Conservation (phyloP, 2,329 filamentous ascomycete species). For the Sarocladiaceae sp. region DNA sequence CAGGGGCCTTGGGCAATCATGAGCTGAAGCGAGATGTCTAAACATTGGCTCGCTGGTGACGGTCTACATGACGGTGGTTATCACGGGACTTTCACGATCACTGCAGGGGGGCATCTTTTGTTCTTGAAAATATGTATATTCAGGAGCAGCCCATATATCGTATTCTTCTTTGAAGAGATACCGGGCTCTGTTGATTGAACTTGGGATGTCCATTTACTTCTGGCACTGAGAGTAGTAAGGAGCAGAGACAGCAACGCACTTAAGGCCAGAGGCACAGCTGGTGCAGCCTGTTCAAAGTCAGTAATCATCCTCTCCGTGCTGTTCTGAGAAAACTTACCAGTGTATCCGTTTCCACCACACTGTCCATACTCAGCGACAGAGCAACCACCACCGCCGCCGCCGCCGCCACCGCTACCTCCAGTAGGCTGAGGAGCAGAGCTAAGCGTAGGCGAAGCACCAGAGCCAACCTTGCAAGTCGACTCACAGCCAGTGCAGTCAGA, state of each 20-base stretch:
- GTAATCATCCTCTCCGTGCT: too few species aligned
- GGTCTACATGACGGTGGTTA: too few species aligned
- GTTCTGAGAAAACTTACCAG: background rate
- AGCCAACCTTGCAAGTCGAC: constrained; percentile 7
- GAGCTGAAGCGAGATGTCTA: background rate
- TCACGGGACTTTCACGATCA: too few species aligned
- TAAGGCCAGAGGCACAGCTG: constrained; percentile 1
- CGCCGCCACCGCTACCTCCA: constrained; percentile 1
- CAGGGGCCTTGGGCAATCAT: background rate
- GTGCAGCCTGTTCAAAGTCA: background rate
- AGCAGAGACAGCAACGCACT: constrained; percentile 5
- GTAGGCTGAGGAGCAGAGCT: constrained; percentile 6
- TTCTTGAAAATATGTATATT: background rate
- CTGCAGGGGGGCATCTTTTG: too few species aligned
- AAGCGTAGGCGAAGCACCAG: background rate
- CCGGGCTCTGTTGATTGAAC: too few species aligned
- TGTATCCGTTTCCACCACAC: background rate
- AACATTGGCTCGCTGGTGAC: too few species aligned
- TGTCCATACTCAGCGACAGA: constrained; percentile 1
- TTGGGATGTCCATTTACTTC: too few species aligned
- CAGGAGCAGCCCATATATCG: too few species aligned
- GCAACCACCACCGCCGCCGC: constrained; percentile 5
- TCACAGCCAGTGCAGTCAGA: constrained; percentile 25
- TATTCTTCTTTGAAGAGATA: too few species aligned
- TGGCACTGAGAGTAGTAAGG: constrained; percentile 9